A percentile compares a stretch with the other conserved stretches of the same genome.
Conservation (phyloP, 257 asterid species). For the Sherardia arvensis region DNA sequence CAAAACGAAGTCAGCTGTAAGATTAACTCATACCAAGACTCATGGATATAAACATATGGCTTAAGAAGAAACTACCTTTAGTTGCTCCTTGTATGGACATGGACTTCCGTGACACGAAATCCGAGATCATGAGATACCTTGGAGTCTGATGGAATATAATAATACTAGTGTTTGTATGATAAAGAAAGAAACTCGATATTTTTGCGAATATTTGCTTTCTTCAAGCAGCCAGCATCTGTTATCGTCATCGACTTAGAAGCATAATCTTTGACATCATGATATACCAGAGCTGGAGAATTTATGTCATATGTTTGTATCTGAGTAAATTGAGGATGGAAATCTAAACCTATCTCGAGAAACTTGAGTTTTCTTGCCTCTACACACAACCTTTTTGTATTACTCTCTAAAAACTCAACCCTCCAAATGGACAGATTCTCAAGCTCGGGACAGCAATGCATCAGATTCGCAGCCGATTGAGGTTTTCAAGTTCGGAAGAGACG, state of each 20-base stretch:
- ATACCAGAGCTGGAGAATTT: not conserved
- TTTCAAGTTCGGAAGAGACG: not conserved
- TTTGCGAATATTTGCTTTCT: not conserved
- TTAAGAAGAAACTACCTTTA: conserved; percentile 31
- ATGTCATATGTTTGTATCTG: not conserved
- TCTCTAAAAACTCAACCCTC: not conserved
- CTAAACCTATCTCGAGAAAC: not conserved
- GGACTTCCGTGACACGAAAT: conserved; percentile 46
- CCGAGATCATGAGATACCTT: too few relatives aligned
- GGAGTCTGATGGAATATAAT: too few relatives aligned
- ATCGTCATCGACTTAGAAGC: not conserved
- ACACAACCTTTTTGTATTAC: too few relatives aligned
- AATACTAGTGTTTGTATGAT: too few relatives aligned
- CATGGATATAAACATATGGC: not conserved
- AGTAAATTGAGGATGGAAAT: not conserved
- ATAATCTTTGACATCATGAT: not conserved
- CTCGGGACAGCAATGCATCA: not conserved
- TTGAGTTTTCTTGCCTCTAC: not conserved
- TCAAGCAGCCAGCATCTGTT: not conserved
- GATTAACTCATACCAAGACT: not conserved
- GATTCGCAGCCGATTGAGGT: too few relatives aligned
- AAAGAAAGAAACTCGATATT: not conserved
- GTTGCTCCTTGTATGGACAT: conserved; percentile 63
- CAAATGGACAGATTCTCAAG: not conserved
- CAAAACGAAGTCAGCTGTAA: not conserved